A percentile compares a stretch with the other conserved stretches of the same genome.
Conservation (phyloP, 2,329 filamentous ascomycete genomes). For the Stagonosporopsis cucurbitacearum region DNA sequence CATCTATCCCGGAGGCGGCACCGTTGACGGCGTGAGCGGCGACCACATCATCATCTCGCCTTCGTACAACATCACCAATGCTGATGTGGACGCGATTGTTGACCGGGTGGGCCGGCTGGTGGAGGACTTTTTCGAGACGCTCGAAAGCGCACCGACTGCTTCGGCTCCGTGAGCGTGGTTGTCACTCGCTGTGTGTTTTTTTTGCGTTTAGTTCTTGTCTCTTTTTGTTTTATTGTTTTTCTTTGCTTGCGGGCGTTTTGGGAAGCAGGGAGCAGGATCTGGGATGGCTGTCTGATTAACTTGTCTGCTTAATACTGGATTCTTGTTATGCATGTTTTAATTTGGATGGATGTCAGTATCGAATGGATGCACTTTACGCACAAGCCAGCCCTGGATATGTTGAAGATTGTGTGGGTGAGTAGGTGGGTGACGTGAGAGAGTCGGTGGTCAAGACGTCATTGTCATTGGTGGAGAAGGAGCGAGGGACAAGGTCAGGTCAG, state of each 20-base stretch:
- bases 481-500: too few relatives aligned
- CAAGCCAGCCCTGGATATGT: too few relatives aligned
- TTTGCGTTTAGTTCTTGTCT: too few relatives aligned
- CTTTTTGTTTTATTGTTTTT: too few relatives aligned
- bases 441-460: too few relatives aligned
- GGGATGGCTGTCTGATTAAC: slow-evolving; percentile 15
- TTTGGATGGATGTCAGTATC: too few relatives aligned
- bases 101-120: slow-evolving; percentile 60
- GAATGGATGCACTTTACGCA: too few relatives aligned
- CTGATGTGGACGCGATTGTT: slow-evolving; percentile 64
- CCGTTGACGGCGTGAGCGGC: slow-evolving; percentile 64
- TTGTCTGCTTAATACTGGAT: neutral
- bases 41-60: slow-evolving; percentile 76
- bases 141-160: neutral
- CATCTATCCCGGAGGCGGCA: slow-evolving; percentile 69
- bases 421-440: too few relatives aligned
- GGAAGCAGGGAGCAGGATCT: neutral
- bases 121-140: slow-evolving; percentile 52
- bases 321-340: too few relatives aligned
- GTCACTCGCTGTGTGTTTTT: too few relatives aligned
- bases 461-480: too few relatives aligned
- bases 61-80: slow-evolving; percentile 67
- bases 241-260: neutral
- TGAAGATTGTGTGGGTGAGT: too few relatives aligned
- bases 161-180: neutral